phyloP scores from a whole-genome alignment of 495 filamentous ascomycete species.

The Lentithecium fluviatile region DNA sequence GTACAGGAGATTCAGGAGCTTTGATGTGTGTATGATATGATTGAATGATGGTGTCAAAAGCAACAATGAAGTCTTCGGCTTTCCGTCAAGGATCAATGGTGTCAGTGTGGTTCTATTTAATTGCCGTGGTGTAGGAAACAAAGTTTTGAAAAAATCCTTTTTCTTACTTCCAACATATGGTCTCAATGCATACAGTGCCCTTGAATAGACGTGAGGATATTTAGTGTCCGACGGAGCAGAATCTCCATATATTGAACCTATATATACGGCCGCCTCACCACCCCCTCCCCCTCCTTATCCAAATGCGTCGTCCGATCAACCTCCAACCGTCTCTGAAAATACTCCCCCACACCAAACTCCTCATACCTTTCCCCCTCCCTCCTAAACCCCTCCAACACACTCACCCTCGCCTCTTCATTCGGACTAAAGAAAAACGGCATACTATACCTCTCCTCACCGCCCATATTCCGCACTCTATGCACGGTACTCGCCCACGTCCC shows the following conservation, averaged over 20 bases:
- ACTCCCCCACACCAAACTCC: constrained; percentile 22
- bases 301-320: constrained; percentile 22
- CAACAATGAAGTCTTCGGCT: no score
- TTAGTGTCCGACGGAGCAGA: no score
- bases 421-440: constrained; percentile 28
- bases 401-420: constrained; percentile 15
- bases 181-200: no score
- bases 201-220: no score
- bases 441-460: constrained; percentile 26
- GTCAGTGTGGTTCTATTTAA: no score
- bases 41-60: no score
- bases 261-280: background rate
- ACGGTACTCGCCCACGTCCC: constrained; percentile 21
- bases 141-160: no score
- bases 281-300: constrained; percentile 6
- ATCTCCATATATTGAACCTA: background rate
- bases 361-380: constrained; percentile 10
- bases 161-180: no score
- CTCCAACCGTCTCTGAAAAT: constrained; percentile 26
- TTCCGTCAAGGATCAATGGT: no score
- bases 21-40: constrained; percentile 7
- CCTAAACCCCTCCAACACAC: constrained; percentile 13
- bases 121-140: no score
- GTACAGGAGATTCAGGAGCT: constrained; percentile 12
- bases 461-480: constrained; percentile 23